Base-by-base conservation (phyloP, 805 yeast genomes). In the Sugiyamaella marilandica region DNA sequence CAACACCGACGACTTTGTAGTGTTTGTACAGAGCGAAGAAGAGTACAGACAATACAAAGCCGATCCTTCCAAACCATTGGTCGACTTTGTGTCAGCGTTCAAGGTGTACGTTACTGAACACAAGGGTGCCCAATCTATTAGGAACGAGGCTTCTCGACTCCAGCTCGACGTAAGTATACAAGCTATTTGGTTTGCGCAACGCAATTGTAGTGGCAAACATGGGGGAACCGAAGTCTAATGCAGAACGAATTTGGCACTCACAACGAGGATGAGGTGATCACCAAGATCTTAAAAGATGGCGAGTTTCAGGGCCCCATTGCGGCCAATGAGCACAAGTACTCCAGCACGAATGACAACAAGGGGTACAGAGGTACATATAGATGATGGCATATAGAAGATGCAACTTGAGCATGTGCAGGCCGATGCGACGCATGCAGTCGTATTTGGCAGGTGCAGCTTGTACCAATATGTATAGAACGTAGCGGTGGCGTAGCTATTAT, bases 101-200 rank as follows among this genome's bases (percentile, higher is more conserved):
- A 79, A 84, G 61, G 75, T 88, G n/a, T 89, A 76, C 64, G 74
- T 78, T 19, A 78, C 80, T 52, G 76, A 76, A 55, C 74, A 73
- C 21, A 85, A 87, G 39, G 96, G 95, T 32, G 71, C 81, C 2
- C 86, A 81, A 60, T 96, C 96, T 52, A 75, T 77, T 8, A 65
- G 85, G 24, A 87, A 84, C 49, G 83, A 80, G 61, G 95, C 92
- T 1, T 84, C 92, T 7, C 77, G 80, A 52, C 71, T 74, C 16
- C 85, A 83, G 55, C 65, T 88, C 37, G 76, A 49, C 21, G 52
- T 49, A 41, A 32, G 50, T 34, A 13, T 5, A 35, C 21, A 24
- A 7, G 29, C 7, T 10, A 26, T 18, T 13, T 34, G 8, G 39
- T 3, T 34, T n/a, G 39, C 39, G 39, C 18, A 34, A 8, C 39